Base-by-base conservation (phyloP, 768 basidiomycete genomes). In the Boletales sp. region DNA sequence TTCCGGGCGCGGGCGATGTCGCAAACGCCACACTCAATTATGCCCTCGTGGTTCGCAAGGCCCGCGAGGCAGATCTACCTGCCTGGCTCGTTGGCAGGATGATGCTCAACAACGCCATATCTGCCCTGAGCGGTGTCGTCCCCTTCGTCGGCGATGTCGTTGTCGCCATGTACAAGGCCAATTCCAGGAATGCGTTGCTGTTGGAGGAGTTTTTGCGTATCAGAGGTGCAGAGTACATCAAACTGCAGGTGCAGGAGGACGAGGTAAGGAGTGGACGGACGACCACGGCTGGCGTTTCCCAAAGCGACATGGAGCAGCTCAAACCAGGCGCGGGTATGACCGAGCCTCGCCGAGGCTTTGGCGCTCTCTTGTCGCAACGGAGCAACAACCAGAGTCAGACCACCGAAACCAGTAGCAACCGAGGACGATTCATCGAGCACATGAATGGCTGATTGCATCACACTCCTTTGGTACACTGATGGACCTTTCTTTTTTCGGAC, bases 111-210 rank as follows among this genome's bases (percentile, higher is more conserved):
- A 87, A 89, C 57, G 74, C 77, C 13, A 66, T 93, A 19, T 83
- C 86, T 10, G 82, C 81, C 6, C 74, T 72, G 0, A 72, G 88
- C 12, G 87, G 90, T 1, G 63, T 84, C 41, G 62, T 94, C 4
- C 92, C 92, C 0, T 47, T 87, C 38, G 73, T 80, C 3, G 94
- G 94, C 4, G 90, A 94, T 67, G 57, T 96, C 25, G 60, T 83
- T 2, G 69, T 94, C 33, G 91, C 88, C 2, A 67, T 80, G 3
- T 95, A 74, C 76, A 94, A 93, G 64, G 83, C 92, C 17, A 97
- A 97, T 68, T 87, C 84, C 14, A 77, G 94, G 53, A 96, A 97
- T 60, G 94, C 91, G 11, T 79, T 79, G 6, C 71, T 96, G 42
- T 74, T 97, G 41, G 91, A 94, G 62, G 90, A 93, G 65, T 93